Percentiles rank a stretch among this genome's conserved stretches.
Evolutionary conservation across 495 filamentous ascomycete species (phyloP).

Genomic region (Hypoxylon cercidicola): DNA sequence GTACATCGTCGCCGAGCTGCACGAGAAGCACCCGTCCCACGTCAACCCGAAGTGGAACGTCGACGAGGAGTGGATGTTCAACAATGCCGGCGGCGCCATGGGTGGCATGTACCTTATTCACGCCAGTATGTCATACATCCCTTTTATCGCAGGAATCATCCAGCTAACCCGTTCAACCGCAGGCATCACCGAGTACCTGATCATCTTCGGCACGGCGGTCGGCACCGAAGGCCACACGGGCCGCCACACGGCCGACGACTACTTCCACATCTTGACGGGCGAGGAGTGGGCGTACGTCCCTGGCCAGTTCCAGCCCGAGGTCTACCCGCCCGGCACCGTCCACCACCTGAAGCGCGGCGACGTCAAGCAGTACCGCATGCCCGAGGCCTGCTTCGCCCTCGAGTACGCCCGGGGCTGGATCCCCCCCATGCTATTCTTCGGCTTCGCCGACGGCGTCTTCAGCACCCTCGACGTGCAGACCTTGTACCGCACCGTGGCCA

Average conservation of each 20-base stretch:
- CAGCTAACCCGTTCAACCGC: conserved; percentile 16
- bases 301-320: conserved; percentile 74
- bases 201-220: conserved; percentile 85
- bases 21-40: conserved; percentile 56
- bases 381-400: conserved; percentile 81
- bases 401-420: conserved; percentile 93
- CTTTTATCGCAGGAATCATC: neutral
- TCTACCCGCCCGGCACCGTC: conserved; percentile 78
- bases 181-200: conserved; percentile 79
- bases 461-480: conserved; percentile 82
- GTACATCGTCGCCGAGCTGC: conserved; percentile 69
- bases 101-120: conserved; percentile 91
- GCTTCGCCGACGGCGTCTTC: conserved; percentile 79
- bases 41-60: conserved; percentile 60
- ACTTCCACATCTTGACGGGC: conserved; percentile 87
- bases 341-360: conserved; percentile 80
- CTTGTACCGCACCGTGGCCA: conserved; percentile 75
- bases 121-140: conserved; percentile 64
- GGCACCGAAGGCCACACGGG: conserved; percentile 90
- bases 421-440: conserved; percentile 88
- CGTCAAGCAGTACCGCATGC: conserved; percentile 89
- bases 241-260: conserved; percentile 89
- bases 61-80: conserved; percentile 73
- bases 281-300: conserved; percentile 77
- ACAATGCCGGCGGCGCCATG: conserved; percentile 87